These are phyloP conservation scores for Serendipita sp. DNA, from an alignment of 768 basidiomycete genomes.

Conservation along the genomic window DNA sequence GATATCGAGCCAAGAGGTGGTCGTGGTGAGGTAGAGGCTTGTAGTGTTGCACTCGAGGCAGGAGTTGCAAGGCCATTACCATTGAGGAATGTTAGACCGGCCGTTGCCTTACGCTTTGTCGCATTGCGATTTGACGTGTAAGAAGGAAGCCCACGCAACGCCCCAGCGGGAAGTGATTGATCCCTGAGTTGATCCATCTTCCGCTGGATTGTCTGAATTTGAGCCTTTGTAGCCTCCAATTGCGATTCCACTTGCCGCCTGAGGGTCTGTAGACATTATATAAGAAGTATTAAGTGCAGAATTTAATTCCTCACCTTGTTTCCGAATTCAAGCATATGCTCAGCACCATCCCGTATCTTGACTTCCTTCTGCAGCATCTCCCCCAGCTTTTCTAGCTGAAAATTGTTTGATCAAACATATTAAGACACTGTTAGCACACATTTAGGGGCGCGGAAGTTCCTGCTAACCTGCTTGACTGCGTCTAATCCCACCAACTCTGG, in stretches of 20 bases:
- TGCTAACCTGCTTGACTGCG: not conserved
- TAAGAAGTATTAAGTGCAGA: not conserved
- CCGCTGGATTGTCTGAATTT: conserved; percentile 47
- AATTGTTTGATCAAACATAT: not conserved
- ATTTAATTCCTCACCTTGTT: conserved; percentile 26
- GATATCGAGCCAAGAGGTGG: not conserved
- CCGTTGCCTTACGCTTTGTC: not conserved
- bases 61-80: not conserved
- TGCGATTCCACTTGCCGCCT: conserved; percentile 60
- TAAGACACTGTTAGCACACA: not conserved
- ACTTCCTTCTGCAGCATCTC: conserved; percentile 57
- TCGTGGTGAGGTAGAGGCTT: not conserved
- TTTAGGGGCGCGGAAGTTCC: not conserved
- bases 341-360: conserved; percentile 80
- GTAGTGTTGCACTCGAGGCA: not conserved
- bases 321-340: conserved; percentile 64
- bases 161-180: conserved; percentile 12
- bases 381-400: conserved; percentile 49
- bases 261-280: conserved; percentile 35
- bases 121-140: not conserved
- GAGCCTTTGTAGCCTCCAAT: conserved; percentile 54
- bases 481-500: not conserved
- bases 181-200: conserved; percentile 32
- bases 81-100: not conserved
- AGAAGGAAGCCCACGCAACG: not conserved